These are phyloP conservation scores for Aurifilum marmelostoma DNA, from an alignment of 2,329 filamentous ascomycete species.

Conservation along the genomic window DNA sequence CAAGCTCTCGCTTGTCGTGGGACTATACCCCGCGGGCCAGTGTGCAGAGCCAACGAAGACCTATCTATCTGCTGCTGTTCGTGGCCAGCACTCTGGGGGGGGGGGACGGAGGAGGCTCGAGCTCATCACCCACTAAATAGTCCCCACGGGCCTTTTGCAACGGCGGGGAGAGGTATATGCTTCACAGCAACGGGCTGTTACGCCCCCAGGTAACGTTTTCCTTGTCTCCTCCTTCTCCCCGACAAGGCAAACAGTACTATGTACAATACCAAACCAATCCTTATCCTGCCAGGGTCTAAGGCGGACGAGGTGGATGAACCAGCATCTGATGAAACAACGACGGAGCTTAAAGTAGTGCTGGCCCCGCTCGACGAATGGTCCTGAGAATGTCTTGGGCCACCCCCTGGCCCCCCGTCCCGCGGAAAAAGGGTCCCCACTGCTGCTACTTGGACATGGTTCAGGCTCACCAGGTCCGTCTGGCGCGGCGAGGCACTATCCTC, in stretches of 20 bases:
- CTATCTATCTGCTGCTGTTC: neutral
- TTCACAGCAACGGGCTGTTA: neutral
- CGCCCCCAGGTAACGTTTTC: neutral
- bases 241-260: neutral
- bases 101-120: neutral
- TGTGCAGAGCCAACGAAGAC: neutral
- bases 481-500: slow-evolving; percentile 14
- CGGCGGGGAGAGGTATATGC: too few relatives aligned
- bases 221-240: neutral
- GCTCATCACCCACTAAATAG: too few relatives aligned
- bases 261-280: neutral
- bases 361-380: slow-evolving; percentile 28
- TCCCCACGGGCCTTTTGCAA: too few relatives aligned
- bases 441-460: slow-evolving; percentile 14
- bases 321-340: slow-evolving; percentile 31
- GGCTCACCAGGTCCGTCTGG: slow-evolving; percentile 3
- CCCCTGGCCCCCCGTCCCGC: slow-evolving; percentile 10
- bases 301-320: slow-evolving; percentile 26
- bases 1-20: neutral
- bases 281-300: slow-evolving; percentile 21
- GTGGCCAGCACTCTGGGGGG: neutral
- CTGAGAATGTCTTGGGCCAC: slow-evolving; percentile 25
- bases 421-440: neutral
- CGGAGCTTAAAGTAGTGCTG: slow-evolving; percentile 30
- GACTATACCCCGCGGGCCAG: neutral